These are phyloP conservation scores for Fomitopsis pinicola DNA, from an alignment of 1,284 basidiomycete genomes.

Conservation along the genomic window DNA sequence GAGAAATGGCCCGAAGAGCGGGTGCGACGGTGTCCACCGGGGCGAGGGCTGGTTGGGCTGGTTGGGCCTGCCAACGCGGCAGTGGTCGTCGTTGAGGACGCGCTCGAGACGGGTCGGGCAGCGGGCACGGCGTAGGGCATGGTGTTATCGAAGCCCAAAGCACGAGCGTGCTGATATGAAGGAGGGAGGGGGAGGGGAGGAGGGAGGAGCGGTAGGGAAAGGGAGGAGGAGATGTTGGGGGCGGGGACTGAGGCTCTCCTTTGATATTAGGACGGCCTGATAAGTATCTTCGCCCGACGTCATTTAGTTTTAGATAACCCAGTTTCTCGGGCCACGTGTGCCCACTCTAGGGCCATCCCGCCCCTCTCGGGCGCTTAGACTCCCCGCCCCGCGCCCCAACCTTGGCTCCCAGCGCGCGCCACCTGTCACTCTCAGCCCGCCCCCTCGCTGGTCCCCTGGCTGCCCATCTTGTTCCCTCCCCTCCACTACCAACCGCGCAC, in stretches of 20 bases:
- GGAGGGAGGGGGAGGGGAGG: not conserved
- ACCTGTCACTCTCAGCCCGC: not conserved
- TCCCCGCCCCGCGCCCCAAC: not conserved
- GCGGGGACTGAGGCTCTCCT: not conserved
- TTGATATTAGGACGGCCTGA: not conserved
- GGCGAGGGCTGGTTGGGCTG: constrained; percentile 19
- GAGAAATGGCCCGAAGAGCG: constrained; percentile 35
- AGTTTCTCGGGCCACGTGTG: not conserved
- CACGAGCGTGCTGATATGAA: not conserved
- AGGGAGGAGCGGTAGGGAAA: not conserved
- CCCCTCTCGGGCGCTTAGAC: not conserved
- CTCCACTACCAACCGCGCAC: not conserved
- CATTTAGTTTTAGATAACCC: constrained; percentile 2
- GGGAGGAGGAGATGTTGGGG: not conserved
- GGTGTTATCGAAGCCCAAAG: not conserved
- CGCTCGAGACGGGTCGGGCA: not conserved
- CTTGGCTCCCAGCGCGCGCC: not conserved
- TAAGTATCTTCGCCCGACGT: constrained; percentile 1
- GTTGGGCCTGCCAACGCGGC: constrained; percentile 21
- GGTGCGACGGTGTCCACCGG: constrained; percentile 20
- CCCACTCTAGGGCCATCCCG: constrained; percentile 3
- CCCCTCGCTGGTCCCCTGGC: not conserved
- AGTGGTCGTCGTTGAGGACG: not conserved
- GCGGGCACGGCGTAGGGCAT: constrained; percentile 1
- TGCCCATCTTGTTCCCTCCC: not conserved